phyloP scores from a whole-genome alignment of 495 filamentous ascomycete genomes.

The Copromyces sp. region DNA sequence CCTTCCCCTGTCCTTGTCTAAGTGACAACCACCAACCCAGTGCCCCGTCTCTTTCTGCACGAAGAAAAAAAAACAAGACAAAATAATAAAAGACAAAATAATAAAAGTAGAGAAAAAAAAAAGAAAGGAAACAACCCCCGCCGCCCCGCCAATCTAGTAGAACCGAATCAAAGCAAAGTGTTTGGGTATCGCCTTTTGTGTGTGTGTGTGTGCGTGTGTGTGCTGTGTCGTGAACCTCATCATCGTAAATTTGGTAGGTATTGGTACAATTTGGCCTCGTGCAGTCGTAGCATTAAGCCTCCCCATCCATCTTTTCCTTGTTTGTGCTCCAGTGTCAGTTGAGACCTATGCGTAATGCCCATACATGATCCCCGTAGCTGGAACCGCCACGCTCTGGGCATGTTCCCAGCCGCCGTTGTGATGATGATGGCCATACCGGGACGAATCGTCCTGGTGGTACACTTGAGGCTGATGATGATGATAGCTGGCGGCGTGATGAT shows the following conservation, averaged over 20 bases:
- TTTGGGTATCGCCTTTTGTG: neutral
- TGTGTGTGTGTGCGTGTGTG: neutral
- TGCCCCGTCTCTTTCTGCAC: neutral
- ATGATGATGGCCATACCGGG: neutral
- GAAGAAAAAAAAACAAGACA: neutral
- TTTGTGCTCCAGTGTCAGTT: neutral
- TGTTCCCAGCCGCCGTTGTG: neutral
- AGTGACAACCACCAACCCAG: neutral
- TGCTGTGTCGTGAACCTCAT: neutral
- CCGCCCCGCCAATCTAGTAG: neutral
- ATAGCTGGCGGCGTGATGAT: neutral
- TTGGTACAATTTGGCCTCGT: neutral
- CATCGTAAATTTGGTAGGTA: neutral
- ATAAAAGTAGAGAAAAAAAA: neutral
- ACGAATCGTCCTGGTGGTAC: neutral
- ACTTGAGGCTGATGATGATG: neutral
- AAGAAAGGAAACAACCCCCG: neutral
- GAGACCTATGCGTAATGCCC: neutral
- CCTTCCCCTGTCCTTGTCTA: neutral
- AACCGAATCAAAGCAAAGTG: neutral
- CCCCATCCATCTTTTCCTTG: neutral
- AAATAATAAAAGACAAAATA: neutral
- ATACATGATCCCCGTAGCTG: neutral
- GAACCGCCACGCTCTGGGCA: neutral
- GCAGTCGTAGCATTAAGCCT: neutral